phyloP scores from a whole-genome alignment of 768 basidiomycete species.

The Tylopilus cervinicoccineus region DNA sequence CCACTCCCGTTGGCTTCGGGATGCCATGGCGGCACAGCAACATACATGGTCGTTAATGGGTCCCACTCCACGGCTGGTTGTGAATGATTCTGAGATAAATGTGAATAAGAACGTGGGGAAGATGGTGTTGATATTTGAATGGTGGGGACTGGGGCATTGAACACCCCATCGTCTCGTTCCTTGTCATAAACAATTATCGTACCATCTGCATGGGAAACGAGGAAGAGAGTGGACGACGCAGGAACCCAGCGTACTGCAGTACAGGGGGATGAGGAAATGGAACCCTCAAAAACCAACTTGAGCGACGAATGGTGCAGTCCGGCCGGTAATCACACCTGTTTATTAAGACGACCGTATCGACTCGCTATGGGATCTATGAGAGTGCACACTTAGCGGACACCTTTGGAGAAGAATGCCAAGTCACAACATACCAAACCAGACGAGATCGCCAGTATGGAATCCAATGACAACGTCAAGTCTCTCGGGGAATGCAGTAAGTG shows the following conservation, averaged over 20 bases:
- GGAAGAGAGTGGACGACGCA: conserved; percentile 71
- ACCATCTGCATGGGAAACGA: conserved; percentile 86
- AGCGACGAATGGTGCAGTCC: conserved; percentile 6
- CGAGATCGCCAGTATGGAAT: conserved; percentile 89
- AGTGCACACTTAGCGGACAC: conserved; percentile 3
- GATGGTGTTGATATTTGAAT: conserved; percentile 24
- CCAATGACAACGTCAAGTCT: conserved; percentile 88
- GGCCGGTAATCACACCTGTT: conserved; percentile 49
- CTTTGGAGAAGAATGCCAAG: not conserved
- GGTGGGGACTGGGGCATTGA: conserved; percentile 57
- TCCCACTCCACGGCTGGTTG: conserved; percentile 58
- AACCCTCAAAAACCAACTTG: conserved; percentile 45
- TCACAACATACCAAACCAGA: conserved; percentile 80
- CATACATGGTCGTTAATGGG: conserved; percentile 68
- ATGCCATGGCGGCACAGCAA: conserved; percentile 86
- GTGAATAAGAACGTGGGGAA: conserved; percentile 25
- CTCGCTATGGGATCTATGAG: conserved; percentile 69
- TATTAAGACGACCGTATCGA: conserved; percentile 84
- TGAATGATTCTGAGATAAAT: conserved; percentile 23
- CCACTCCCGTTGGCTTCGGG: conserved; percentile 41
- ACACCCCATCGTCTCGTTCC: conserved; percentile 82
- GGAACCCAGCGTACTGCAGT: conserved; percentile 93
- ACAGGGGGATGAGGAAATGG: conserved; percentile 75
- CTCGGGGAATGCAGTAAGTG: conserved; percentile 69
- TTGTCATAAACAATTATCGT: conserved; percentile 88